phyloP scores from a whole-genome alignment of 805 yeast species.

The Wickerhamiella spandovensis region DNA sequence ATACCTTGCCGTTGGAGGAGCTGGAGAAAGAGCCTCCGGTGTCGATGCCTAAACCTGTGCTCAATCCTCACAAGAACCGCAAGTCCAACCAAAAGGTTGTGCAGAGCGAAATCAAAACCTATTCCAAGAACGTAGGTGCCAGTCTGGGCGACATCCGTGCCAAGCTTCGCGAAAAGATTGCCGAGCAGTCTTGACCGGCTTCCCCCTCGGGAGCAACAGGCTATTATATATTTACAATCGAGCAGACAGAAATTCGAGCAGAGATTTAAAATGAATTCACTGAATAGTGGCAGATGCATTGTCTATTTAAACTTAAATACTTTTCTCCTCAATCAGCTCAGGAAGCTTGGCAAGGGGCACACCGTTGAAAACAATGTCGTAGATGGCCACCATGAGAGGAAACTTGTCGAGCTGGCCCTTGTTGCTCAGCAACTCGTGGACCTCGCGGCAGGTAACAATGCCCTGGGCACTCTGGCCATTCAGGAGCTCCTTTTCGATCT shows the following conservation, averaged over 20 bases:
- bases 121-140: neutral
- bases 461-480: slow-evolving; percentile 98
- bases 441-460: slow-evolving; percentile 79
- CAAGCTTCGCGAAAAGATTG: neutral
- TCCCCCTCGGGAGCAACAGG: too few species aligned
- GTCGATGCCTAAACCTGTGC: neutral
- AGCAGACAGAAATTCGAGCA: too few species aligned
- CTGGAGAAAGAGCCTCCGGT: slow-evolving; percentile 2
- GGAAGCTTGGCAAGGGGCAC: slow-evolving; percentile 68
- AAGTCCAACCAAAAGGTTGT: neutral
- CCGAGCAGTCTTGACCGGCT: too few species aligned
- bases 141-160: neutral
- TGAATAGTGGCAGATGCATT: neutral
- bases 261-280: neutral
- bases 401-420: slow-evolving; percentile 47
- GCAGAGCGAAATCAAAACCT: neutral
- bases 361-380: slow-evolving; percentile 66
- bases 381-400: slow-evolving; percentile 72
- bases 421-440: slow-evolving; percentile 56
- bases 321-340: slow-evolving; percentile 5
- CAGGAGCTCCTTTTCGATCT: slow-evolving; percentile 71
- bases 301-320: neutral
- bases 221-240: too few species aligned
- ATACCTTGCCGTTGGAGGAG: slow-evolving; percentile 10
- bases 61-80: neutral